Evolutionary conservation across 192 early-diverging fungal genomes (phyloP), one percentile per base, ranked within the genome.

Genomic region (Mortierella antarctica): DNA sequence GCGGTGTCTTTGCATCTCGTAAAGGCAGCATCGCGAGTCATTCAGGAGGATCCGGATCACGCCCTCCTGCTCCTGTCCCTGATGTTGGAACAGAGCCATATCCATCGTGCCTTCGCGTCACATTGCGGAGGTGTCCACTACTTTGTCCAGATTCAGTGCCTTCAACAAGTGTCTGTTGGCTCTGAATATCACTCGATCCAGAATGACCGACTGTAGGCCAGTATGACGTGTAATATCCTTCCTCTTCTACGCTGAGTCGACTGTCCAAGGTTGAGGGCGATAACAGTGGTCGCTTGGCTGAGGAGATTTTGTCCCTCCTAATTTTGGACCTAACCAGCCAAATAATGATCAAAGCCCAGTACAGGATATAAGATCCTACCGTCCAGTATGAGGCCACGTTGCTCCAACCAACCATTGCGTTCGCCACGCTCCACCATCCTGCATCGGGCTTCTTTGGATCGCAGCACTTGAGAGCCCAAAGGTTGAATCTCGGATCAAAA

Each of bases 381-480:
- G 91, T 89, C 61, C 90, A 94, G 49, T 88, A 72, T 0, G 93
- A 96, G 1, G 93, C 94, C 12, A 88, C 84, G 62, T 91, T 92
- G 56, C 82, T 89, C 93, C 95, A 96, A 0, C 95, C 95, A 14
- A 94, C 70, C 15, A 96, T 66, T 2, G 93, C 88, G 54, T 92
- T 89, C 62, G 95, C 91, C 44, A 98, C 87, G 55, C 83, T 76
- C 91, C 91, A 96, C 52, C 89, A 90, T 53, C 72, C 75, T 39
- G 67, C 73, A 44, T 73, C 76, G 8, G 73, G 59, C 14, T 84
- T 65, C 56, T 80, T 77, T 6, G 88, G 88, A 65, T 93, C 86
- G 69, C 93, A 92, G 74, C 93, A 94, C 46, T 85, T 83, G 12
- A 92, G 62, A 10, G 83, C 76, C 91, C 90, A 94, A 12, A 90